A percentile compares a stretch with the other conserved stretches of the same genome.
These are phyloP conservation scores for Colletotrichum chrysophilum DNA, from an alignment of 2,329 filamentous ascomycete genomes.

Conservation along the genomic window DNA sequence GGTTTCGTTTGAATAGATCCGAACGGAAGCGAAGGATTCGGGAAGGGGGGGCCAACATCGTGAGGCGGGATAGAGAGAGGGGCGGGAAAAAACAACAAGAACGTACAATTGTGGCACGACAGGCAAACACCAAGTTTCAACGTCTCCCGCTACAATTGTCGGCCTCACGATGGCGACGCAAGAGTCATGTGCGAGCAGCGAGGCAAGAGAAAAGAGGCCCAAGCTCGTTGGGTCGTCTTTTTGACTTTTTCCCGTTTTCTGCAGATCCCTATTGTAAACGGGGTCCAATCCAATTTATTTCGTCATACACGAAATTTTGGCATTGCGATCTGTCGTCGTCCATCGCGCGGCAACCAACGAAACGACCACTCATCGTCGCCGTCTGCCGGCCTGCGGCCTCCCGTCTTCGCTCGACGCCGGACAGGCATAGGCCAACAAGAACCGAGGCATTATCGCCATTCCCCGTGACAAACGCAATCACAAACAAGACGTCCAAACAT, in stretches of 20 bases:
- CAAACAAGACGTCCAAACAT: background rate
- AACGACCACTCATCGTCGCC: background rate
- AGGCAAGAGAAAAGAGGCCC: background rate
- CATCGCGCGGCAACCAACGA: background rate
- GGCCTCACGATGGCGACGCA: background rate
- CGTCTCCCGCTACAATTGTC: background rate
- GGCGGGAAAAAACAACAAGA: background rate
- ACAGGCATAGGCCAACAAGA: background rate
- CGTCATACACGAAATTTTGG: constrained; percentile 1
- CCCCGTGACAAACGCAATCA: background rate
- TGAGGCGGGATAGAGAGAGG: background rate
- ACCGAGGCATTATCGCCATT: background rate
- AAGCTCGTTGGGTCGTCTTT: background rate
- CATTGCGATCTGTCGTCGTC: background rate
- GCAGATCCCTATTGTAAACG: constrained; percentile 15
- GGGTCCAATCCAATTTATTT: background rate
- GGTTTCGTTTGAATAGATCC: background rate
- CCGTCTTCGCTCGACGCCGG: background rate
- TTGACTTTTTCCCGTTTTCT: background rate
- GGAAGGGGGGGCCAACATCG: background rate
- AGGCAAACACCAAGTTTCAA: background rate
- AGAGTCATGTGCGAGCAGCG: background rate
- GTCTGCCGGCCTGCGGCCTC: background rate
- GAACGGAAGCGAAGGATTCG: background rate
- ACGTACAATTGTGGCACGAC: background rate